Base-by-base conservation (phyloP, 305 asterid genomes). In the Rubia occidens region DNA sequence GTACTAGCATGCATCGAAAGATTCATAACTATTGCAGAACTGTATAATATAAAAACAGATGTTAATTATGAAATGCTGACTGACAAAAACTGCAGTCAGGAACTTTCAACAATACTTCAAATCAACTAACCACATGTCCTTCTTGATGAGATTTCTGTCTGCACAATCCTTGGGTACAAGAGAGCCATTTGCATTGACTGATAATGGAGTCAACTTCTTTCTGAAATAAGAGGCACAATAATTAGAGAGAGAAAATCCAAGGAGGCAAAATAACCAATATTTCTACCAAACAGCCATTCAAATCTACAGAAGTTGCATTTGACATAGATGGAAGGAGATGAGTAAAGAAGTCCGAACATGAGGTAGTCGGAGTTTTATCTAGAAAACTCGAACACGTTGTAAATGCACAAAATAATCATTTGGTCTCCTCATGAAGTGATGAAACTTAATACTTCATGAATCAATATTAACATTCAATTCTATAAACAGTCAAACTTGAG, bases 111-210 rank as follows among this genome's bases (percentile, higher is more conserved):
- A 66, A 64, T 20, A 39, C 20, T 45, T 60, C 47, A 44, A 51
- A 76, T 71, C 55, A 44, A 80, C 89, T 75, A 75, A 90, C 98
- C 98, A 90, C 63, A 79, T 64, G 83, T 80, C 83, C 82, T 88
- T 90, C 82, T 88, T 90, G 59, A 93, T 87, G 76, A 87, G 81
- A 79, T 85, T 72, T 87, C 82, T 90, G 74, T 88, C 98, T 44
- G 78, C 60, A 44, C 86, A 85, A 66, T 87, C 96, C 69, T 85
- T 88, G 65, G 97, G 88, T 71, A 93, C 78, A 75, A 74, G 75
- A 64, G 86, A 82, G 64, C 96, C 98, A 86, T 93, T 93, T 75
- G 98, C 97, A 77, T 87, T 81, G 68, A 93, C 95, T 61, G 97
- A 88, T 74, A 93, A 81, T 74, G 95, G 74, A 14, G 96, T 87